Percentiles rank a stretch among this genome's conserved stretches.
These are phyloP conservation scores for Russula virescens DNA, from an alignment of 768 basidiomycete genomes.

Conservation along the genomic window DNA sequence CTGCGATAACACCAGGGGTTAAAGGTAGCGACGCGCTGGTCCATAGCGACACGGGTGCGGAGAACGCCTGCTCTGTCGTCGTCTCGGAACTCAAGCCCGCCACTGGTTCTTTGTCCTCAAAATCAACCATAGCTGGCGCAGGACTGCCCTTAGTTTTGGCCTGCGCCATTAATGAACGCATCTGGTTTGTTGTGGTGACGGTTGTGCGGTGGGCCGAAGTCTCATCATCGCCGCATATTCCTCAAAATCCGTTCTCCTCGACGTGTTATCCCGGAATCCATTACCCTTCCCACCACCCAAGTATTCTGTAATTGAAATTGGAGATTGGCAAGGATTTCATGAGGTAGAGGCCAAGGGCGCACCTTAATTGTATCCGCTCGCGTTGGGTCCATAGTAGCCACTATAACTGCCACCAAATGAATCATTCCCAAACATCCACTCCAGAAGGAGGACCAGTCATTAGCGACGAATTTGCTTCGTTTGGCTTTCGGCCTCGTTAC, in stretches of 20 bases:
- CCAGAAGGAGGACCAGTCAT: slow-evolving; percentile 65
- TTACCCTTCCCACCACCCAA: slow-evolving; percentile 29
- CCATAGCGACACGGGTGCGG: slow-evolving; percentile 34
- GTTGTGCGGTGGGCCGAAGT: slow-evolving; percentile 36
- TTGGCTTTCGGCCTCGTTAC: slow-evolving; percentile 91
- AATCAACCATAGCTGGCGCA: slow-evolving; percentile 51
- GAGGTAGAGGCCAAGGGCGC: not conserved
- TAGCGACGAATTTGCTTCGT: slow-evolving; percentile 83
- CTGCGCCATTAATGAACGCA: slow-evolving; percentile 28
- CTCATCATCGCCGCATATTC: slow-evolving; percentile 97
- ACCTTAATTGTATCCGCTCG: slow-evolving; percentile 37
- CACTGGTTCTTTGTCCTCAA: slow-evolving; percentile 57
- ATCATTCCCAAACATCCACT: too few relatives aligned
- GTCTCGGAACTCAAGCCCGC: not conserved
- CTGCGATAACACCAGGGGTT: not conserved
- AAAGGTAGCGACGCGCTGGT: slow-evolving; percentile 23
- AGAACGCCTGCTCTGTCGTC: slow-evolving; percentile 47
- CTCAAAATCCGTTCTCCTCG: slow-evolving; percentile 61
- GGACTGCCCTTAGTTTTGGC: slow-evolving; percentile 27
- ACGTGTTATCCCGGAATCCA: slow-evolving; percentile 33
- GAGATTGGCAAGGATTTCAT: slow-evolving; percentile 7
- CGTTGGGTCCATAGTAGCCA: slow-evolving; percentile 38
- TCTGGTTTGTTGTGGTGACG: slow-evolving; percentile 28
- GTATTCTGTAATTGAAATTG: slow-evolving; percentile 19
- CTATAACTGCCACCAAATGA: too few relatives aligned